Base-by-base conservation (phyloP, 345 rosid species). In the Aquilaria yunnanensis region DNA sequence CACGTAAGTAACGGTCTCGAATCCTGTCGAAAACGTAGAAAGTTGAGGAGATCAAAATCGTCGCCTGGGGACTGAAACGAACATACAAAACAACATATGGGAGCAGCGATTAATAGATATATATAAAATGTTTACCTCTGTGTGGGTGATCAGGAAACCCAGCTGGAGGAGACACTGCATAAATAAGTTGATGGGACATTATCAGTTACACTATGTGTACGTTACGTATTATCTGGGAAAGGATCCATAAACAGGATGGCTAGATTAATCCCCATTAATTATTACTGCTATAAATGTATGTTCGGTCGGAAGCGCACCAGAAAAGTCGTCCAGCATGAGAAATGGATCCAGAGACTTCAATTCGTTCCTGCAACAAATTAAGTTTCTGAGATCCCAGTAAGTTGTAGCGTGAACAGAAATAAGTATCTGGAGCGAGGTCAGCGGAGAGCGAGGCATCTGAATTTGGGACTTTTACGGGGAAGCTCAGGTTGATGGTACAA, bases 91-190 rank as follows among this genome's bases (percentile, higher is more conserved):
- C 30, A 47, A 61, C 48, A n/a, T 3, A 33, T 9, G 10, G 59
- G 51, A 54, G 16, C n/a, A 48, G 10, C 1, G 6, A 6, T 53
- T 23, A 23, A 23, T 23, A 23, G 23, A 23, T 23, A 23, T 23
- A 23, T 23, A 23, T 23, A 23, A 0, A 23, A 23, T 60, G 51
- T 23, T 29, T 31, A 86, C 97, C 97, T 91, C 97, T 77, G 52
- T 91, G 97, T 7, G 97, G 97, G 76, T 91, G 97, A 66, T 91
- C 97, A 14, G 97, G 97, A 62, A 91, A 91, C 63, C 97, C 97
- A 84, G 88, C 97, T 30, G 97, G 97, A 66, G 90, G 81, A 14
- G 89, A 60, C 72, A 88, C 97, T 90, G 83, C 72, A 83, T 63
- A 60, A 57, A 3, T 4, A 68, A 41, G 32, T 14, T 37, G 43